Conservation (phyloP, 2,329 filamentous ascomycete species). For the Aspergillus carbonarius region DNA sequence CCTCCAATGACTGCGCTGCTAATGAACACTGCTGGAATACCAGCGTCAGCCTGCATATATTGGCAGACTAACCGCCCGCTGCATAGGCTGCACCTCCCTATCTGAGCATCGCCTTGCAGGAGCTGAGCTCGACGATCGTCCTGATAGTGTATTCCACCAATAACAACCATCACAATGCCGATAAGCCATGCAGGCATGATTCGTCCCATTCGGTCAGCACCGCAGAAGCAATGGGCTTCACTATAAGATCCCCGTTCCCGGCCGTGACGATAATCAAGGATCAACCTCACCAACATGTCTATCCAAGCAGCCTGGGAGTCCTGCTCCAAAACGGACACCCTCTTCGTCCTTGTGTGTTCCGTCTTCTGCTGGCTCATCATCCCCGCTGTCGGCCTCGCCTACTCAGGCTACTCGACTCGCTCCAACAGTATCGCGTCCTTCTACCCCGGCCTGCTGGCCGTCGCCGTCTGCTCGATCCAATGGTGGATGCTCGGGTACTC, state of each 20-base stretch:
- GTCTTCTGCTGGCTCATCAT: constrained; percentile 56
- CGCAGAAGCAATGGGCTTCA: not conserved
- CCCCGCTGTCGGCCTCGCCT: constrained; percentile 52
- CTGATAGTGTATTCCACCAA: not conserved
- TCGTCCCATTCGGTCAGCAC: not conserved
- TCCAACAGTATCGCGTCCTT: constrained; percentile 51
- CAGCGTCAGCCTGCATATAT: not conserved
- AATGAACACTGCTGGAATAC: not conserved
- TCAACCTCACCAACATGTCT: constrained; percentile 11
- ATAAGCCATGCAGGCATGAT: constrained; percentile 3
- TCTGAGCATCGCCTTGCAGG: not conserved
- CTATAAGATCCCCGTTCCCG: not conserved
- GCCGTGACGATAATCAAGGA: not conserved
- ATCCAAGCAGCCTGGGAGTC: constrained; percentile 50
- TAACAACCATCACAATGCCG: not conserved
- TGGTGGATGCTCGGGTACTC: constrained; percentile 54
- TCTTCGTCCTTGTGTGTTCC: constrained; percentile 53
- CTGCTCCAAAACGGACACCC: constrained; percentile 54
- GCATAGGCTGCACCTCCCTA: not conserved
- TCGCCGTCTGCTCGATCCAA: constrained; percentile 52
- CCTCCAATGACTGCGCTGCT: not conserved
- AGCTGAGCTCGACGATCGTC: not conserved
- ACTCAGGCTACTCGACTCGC: constrained; percentile 51
- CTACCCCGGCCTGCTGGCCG: constrained; percentile 49
- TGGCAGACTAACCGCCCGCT: not conserved